Evolutionary conservation across 2,329 filamentous ascomycete genomes (phyloP).

Genomic region (Tothia fuscella): DNA sequence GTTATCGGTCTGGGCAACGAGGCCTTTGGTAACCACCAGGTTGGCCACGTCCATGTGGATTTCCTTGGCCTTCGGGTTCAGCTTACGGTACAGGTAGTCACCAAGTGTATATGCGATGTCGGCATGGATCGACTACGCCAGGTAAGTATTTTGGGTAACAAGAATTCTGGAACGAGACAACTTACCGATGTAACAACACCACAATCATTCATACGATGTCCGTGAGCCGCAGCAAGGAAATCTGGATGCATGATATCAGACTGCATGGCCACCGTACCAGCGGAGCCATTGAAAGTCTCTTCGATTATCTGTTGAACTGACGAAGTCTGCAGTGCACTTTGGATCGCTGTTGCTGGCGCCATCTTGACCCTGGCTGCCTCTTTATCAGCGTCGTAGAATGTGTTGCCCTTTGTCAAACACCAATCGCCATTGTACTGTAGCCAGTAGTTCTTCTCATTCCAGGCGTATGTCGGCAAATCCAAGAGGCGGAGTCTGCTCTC

Average conservation of each 20-base stretch:
- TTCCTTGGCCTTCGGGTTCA: not conserved
- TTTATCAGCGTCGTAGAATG: not conserved
- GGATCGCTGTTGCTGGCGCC: not conserved
- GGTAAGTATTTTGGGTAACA: not conserved
- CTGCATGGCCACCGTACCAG: constrained; percentile 9
- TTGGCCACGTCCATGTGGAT: not conserved
- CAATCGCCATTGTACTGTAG: constrained; percentile 20
- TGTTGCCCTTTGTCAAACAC: constrained; percentile 18
- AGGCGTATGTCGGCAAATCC: constrained; percentile 36
- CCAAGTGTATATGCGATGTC: constrained; percentile 10
- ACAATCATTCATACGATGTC: constrained; percentile 11
- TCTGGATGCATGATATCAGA: constrained; percentile 11
- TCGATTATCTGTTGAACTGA: not conserved
- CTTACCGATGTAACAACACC: not conserved
- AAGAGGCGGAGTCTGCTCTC: constrained; percentile 34
- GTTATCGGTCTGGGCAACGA: not conserved
- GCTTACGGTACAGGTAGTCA: constrained; percentile 11
- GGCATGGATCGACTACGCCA: constrained; percentile 10
- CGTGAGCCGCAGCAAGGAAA: constrained; percentile 3
- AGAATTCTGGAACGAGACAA: not conserved
- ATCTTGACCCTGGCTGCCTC: not conserved
- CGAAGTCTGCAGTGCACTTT: not conserved
- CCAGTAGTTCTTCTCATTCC: constrained; percentile 26
- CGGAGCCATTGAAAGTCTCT: constrained; percentile 2
- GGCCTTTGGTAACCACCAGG: not conserved